Evolutionary conservation across 2,329 filamentous ascomycete species (phyloP).

Genomic region (Microdochium bolleyi): DNA sequence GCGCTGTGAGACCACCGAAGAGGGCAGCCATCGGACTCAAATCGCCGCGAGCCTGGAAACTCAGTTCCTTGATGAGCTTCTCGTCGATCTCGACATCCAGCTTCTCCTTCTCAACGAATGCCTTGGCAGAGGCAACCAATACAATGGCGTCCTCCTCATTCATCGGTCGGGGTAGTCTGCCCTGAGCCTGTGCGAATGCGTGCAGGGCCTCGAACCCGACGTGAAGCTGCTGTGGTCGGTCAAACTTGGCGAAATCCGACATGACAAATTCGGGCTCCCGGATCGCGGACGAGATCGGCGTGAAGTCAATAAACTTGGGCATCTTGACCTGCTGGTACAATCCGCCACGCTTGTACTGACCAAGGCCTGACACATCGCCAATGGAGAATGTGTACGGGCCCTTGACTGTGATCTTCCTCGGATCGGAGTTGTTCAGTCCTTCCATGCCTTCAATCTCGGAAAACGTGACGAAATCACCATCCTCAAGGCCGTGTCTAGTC

Average conservation of each 20-base stretch:
- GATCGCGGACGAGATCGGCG: constrained; percentile 67
- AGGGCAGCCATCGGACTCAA: constrained; percentile 88
- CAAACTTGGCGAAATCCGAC: constrained; percentile 96
- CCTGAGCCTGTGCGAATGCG: constrained; percentile 69
- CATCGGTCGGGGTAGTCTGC: constrained; percentile 72
- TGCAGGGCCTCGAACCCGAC: constrained; percentile 89
- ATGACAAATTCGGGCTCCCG: constrained; percentile 85
- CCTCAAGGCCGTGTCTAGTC: constrained; percentile 87
- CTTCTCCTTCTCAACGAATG: constrained; percentile 66
- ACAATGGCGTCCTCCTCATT: constrained; percentile 77
- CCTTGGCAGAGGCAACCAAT: constrained; percentile 66
- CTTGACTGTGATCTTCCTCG: constrained; percentile 87
- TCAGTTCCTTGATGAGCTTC: constrained; percentile 86
- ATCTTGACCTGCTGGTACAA: constrained; percentile 97
- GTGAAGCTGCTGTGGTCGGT: constrained; percentile 86
- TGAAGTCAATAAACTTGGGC: constrained; percentile 89
- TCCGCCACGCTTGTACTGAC: constrained; percentile 80
- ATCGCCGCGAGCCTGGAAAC: constrained; percentile 89
- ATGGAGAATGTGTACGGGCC: constrained; percentile 97
- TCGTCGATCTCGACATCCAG: constrained; percentile 81
- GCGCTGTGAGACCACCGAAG: constrained; percentile 87
- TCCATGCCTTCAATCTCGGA: constrained; percentile 92
- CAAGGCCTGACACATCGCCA: constrained; percentile 80
- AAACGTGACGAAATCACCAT: constrained; percentile 95
- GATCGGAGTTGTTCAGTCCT: constrained; percentile 70